Percentiles rank a stretch among this genome's conserved stretches.
phyloP scores from a whole-genome alignment of 192 early-diverging fungal species.

The Piromyces sp. region DNA sequence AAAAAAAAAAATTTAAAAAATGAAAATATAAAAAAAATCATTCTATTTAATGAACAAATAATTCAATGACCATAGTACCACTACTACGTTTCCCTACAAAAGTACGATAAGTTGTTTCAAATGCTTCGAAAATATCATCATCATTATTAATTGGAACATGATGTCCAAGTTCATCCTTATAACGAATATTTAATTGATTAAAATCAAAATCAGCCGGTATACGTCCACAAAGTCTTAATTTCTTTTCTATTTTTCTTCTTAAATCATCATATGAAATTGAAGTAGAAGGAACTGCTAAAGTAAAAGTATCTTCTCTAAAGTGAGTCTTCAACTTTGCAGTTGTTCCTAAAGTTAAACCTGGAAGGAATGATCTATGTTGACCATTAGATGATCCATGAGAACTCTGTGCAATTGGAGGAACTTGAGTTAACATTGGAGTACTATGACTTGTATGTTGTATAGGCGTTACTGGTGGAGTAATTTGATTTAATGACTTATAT shows the following conservation, averaged over 20 bases:
- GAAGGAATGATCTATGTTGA: background rate
- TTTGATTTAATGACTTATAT: background rate
- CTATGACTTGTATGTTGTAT: background rate
- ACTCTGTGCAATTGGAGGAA: background rate
- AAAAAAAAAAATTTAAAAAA: too few species aligned
- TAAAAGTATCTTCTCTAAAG: conserved; percentile 74
- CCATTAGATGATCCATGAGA: background rate
- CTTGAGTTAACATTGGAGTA: background rate
- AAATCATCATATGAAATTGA: conserved; percentile 61
- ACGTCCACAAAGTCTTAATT: conserved; percentile 62
- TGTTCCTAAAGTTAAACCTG: background rate
- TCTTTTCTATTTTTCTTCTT: conserved; percentile 66
- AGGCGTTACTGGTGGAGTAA: background rate
- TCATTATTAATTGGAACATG: conserved; percentile 69
- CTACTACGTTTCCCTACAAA: background rate
- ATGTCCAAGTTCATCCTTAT: conserved; percentile 88
- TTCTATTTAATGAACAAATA: background rate
- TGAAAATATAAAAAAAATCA: too few species aligned
- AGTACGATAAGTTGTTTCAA: conserved; percentile 30
- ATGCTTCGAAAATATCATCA: conserved; percentile 82
- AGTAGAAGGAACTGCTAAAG: conserved; percentile 57
- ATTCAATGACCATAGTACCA: background rate
- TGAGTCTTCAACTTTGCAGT: conserved; percentile 68
- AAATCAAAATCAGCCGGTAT: background rate
- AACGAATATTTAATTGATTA: conserved; percentile 48